Conservation (phyloP, 2,329 filamentous ascomycete species). For the Trichoderma sp. region DNA sequence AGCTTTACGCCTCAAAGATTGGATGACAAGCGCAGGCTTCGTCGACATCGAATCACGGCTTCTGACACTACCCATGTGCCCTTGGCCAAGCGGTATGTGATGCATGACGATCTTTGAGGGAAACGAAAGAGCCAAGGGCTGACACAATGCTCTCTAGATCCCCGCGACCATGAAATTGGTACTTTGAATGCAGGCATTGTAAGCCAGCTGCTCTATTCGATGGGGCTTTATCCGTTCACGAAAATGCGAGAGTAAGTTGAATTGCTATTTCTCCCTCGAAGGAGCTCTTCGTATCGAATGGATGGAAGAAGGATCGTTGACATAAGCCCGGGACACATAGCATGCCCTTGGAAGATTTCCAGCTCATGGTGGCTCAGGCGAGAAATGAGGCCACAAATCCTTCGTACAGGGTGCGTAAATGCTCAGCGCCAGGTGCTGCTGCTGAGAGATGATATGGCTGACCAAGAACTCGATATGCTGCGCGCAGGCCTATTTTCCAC, state of each 20-base stretch:
- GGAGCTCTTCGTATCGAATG: not conserved
- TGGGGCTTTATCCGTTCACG: slow-evolving; percentile 61
- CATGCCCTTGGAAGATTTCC: slow-evolving; percentile 61
- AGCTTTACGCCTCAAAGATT: slow-evolving; percentile 61
- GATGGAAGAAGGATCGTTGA: not conserved
- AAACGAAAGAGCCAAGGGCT: not conserved
- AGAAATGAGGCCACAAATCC: slow-evolving; percentile 57
- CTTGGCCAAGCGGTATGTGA: slow-evolving; percentile 66
- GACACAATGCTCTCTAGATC: slow-evolving; percentile 43
- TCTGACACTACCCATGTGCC: slow-evolving; percentile 70
- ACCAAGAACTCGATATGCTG: slow-evolving; percentile 4
- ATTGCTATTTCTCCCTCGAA: not conserved
- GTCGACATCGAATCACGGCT: slow-evolving; percentile 68
- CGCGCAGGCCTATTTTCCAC: slow-evolving; percentile 61
- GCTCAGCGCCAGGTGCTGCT: not conserved
- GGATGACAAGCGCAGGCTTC: slow-evolving; percentile 67
- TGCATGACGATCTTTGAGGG: not conserved
- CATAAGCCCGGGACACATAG: slow-evolving; percentile 41
- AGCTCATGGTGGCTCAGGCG: slow-evolving; percentile 60
- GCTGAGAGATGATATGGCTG: not conserved
- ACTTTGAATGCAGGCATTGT: slow-evolving; percentile 58
- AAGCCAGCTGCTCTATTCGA: slow-evolving; percentile 56
- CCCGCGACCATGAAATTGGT: slow-evolving; percentile 58
- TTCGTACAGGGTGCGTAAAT: slow-evolving; percentile 55
- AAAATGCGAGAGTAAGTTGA: slow-evolving; percentile 50